A percentile compares a stretch with the other conserved stretches of the same genome.
Evolutionary conservation across 2,329 filamentous ascomycete species (phyloP).

Genomic region (Escovopsis sp.): DNA sequence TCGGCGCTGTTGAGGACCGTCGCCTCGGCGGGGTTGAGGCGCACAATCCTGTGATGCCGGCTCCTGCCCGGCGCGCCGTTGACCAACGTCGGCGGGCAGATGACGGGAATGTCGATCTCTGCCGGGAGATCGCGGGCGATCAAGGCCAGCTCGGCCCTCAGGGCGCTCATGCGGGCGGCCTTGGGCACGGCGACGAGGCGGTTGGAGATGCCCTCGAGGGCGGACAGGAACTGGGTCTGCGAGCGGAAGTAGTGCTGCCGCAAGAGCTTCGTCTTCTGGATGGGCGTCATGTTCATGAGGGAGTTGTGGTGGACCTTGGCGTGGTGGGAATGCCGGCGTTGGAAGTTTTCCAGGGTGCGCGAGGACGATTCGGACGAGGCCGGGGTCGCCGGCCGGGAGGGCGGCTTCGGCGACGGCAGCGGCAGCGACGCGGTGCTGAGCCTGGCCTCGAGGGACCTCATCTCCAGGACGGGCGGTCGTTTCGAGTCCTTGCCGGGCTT

Average conservation of each 20-base stretch:
- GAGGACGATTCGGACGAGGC: constrained; percentile 35
- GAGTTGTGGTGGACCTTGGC: constrained; percentile 40
- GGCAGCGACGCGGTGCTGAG: constrained; percentile 54
- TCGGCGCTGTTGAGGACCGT: constrained; percentile 78
- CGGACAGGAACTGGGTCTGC: constrained; percentile 65
- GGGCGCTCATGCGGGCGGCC: constrained; percentile 61
- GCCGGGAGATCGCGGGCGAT: constrained; percentile 70
- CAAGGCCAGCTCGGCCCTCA: constrained; percentile 65
- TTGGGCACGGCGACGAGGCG: constrained; percentile 73
- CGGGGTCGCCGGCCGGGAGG: constrained; percentile 41
- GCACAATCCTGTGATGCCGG: constrained; percentile 67
- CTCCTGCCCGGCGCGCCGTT: constrained; percentile 61
- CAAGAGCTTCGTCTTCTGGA: constrained; percentile 56
- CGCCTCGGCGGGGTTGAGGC: constrained; percentile 68
- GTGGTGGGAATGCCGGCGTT: constrained; percentile 46
- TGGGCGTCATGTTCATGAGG: constrained; percentile 39
- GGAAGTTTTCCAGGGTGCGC: constrained; percentile 31
- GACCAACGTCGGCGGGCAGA: constrained; percentile 60
- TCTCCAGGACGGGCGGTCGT: constrained; percentile 34
- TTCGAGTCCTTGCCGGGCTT: constrained; percentile 24
- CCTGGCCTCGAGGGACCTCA: constrained; percentile 40
- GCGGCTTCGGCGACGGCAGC: constrained; percentile 39
- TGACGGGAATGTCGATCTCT: constrained; percentile 70
- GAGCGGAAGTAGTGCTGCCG: constrained; percentile 73
- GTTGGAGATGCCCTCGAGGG: constrained; percentile 71